Conservation (phyloP, 257 asterid genomes). For the Salvia rosmarinus region DNA sequence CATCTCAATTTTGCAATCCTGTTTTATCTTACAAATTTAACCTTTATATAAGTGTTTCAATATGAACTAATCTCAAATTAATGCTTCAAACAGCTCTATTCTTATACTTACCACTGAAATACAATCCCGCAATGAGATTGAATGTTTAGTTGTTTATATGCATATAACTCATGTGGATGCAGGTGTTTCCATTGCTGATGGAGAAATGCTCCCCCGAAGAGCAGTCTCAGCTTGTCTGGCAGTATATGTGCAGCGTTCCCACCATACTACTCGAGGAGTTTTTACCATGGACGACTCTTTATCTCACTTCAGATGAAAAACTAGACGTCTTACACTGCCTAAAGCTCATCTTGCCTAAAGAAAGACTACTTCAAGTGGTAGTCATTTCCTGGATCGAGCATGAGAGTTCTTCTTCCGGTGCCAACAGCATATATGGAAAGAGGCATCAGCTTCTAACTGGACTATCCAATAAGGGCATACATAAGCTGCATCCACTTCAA, state of each 20-base stretch:
- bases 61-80: too few species aligned
- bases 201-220: constrained; percentile 57
- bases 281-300: constrained; percentile 67
- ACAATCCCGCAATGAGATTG: too few species aligned
- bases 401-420: constrained; percentile 41
- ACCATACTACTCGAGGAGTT: constrained; percentile 69
- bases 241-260: constrained; percentile 80
- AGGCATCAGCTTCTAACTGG: constrained; percentile 56
- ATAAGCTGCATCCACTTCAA: constrained; percentile 41
- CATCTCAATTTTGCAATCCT: too few species aligned
- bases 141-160: too few species aligned
- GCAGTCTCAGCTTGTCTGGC: constrained; percentile 85
- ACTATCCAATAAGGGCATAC: constrained; percentile 48
- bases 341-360: constrained; percentile 64
- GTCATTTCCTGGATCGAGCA: constrained; percentile 70
- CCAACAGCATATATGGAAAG: constrained; percentile 42
- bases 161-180: constrained; percentile 34
- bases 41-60: too few species aligned
- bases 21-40: too few species aligned
- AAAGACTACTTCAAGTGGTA: constrained; percentile 75
- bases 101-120: too few species aligned
- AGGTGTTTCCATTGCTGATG: constrained; percentile 77
- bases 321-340: constrained; percentile 58
- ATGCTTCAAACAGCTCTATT: too few species aligned
- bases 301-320: constrained; percentile 59